phyloP scores from a whole-genome alignment of 139 green algal species.

The Diplosphaera chodatii region DNA sequence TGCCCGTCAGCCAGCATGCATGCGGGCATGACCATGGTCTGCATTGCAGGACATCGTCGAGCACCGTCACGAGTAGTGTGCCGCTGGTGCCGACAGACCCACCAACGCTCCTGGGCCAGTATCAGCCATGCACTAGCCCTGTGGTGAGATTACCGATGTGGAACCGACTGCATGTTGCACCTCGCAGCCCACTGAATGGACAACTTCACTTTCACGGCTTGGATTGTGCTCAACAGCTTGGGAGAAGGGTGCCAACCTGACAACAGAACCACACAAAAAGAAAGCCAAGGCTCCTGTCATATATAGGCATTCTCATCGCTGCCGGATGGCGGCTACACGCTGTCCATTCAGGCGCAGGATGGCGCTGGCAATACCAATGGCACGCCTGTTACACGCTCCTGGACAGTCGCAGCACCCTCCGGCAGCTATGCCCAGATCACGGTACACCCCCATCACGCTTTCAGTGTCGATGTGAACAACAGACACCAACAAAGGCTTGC shows the following conservation, averaged over 20 bases:
- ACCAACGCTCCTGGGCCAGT: background rate
- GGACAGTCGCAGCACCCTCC: constrained; percentile 2
- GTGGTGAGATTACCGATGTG: constrained; percentile 2
- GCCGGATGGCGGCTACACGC: constrained; percentile 11
- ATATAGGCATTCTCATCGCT: constrained; percentile 11
- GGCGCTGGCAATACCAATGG: constrained; percentile 28
- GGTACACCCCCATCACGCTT: too few relatives aligned
- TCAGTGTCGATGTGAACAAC: too few relatives aligned
- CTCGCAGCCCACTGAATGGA: too few relatives aligned
- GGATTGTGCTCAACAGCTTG: too few relatives aligned
- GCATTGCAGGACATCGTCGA: background rate
- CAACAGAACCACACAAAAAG: too few relatives aligned
- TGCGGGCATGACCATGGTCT: too few relatives aligned
- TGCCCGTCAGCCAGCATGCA: too few relatives aligned
- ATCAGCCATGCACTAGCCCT: constrained; percentile 12
- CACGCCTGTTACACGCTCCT: constrained; percentile 10
- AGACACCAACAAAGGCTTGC: too few relatives aligned
- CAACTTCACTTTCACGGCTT: too few relatives aligned
- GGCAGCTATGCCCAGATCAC: background rate
- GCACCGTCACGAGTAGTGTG: background rate
- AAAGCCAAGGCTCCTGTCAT: too few relatives aligned
- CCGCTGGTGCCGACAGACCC: background rate
- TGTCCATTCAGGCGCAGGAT: constrained; percentile 26
- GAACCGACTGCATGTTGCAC: too few relatives aligned
- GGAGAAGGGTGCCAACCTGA: too few relatives aligned